A percentile compares a stretch with the other conserved stretches of the same genome.
These are phyloP conservation scores for Annulohypoxylon maeteangense DNA, from an alignment of 495 filamentous ascomycete genomes.

Conservation along the genomic window DNA sequence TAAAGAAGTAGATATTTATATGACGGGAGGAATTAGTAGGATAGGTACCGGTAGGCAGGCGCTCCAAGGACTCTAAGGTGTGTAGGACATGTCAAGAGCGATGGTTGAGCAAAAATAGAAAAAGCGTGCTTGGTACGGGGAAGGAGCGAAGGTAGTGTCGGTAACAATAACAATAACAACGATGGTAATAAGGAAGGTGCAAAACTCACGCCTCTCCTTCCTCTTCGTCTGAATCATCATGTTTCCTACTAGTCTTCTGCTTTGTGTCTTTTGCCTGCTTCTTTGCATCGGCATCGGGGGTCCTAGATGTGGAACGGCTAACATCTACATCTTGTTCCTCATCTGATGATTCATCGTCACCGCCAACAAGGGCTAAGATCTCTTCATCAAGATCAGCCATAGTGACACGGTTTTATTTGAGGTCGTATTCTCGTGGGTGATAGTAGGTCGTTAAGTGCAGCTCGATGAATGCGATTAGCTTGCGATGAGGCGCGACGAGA, in stretches of 20 bases:
- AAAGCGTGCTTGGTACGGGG: background rate
- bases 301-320: slow-evolving; percentile 51
- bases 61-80: background rate
- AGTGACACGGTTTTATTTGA: slow-evolving; percentile 13
- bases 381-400: slow-evolving; percentile 88
- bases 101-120: background rate
- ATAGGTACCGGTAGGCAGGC: background rate
- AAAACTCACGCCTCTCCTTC: slow-evolving; percentile 85
- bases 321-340: slow-evolving; percentile 57
- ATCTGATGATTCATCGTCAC: slow-evolving; percentile 60
- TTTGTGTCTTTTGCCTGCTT: slow-evolving; percentile 59
- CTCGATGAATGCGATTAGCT: background rate
- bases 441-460: background rate
- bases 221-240: slow-evolving; percentile 76
- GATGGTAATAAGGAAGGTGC: background rate
- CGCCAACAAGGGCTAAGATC: slow-evolving; percentile 86
- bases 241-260: slow-evolving; percentile 53
- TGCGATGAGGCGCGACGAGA: background rate
- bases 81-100: background rate
- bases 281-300: slow-evolving; percentile 47
- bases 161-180: background rate
- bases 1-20: background rate
- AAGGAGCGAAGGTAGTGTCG: background rate
- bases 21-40: background rate
- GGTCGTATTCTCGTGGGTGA: background rate